These are phyloP conservation scores for Corynascus novoguineensis DNA, from an alignment of 495 filamentous ascomycete genomes.

Conservation along the genomic window DNA sequence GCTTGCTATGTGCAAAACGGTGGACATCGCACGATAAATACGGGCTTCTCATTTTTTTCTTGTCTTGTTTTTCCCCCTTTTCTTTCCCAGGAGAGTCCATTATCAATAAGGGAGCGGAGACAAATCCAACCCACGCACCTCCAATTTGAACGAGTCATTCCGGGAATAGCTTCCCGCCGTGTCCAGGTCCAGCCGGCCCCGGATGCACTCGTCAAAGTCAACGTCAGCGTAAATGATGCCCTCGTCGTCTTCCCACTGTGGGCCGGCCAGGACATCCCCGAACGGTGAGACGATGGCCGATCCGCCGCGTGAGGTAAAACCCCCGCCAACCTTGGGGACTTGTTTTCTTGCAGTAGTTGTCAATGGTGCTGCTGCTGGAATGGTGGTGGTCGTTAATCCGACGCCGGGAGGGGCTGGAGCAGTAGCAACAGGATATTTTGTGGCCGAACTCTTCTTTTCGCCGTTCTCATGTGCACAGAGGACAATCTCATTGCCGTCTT, in stretches of 20 bases:
- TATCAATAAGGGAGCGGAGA: conserved; percentile 61
- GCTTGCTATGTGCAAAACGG: too few relatives aligned
- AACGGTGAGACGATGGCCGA: conserved; percentile 76
- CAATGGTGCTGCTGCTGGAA: conserved; percentile 4
- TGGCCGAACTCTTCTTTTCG: neutral
- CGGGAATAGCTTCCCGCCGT: conserved; percentile 73
- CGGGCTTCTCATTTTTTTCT: too few relatives aligned
- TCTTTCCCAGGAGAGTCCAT: neutral
- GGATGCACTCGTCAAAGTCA: conserved; percentile 49
- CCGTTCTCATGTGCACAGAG: conserved; percentile 18
- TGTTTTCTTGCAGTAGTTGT: neutral
- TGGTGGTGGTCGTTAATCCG: neutral
- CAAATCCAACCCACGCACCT: conserved; percentile 66
- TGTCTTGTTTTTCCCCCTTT: too few relatives aligned
- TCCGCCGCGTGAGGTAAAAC: conserved; percentile 64
- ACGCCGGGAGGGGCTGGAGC: too few relatives aligned
- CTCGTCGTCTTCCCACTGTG: conserved; percentile 73
- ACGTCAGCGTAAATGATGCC: conserved; percentile 45
- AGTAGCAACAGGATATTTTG: too few relatives aligned
- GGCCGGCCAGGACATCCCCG: conserved; percentile 71
- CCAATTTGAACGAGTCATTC: conserved; percentile 75
- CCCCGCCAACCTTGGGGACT: neutral
- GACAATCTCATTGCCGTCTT: conserved; percentile 46
- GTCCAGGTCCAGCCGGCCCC: conserved; percentile 57
- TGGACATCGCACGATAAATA: too few relatives aligned